phyloP scores from a whole-genome alignment of 345 rosid species.

The Dipteronia dyeriana region DNA sequence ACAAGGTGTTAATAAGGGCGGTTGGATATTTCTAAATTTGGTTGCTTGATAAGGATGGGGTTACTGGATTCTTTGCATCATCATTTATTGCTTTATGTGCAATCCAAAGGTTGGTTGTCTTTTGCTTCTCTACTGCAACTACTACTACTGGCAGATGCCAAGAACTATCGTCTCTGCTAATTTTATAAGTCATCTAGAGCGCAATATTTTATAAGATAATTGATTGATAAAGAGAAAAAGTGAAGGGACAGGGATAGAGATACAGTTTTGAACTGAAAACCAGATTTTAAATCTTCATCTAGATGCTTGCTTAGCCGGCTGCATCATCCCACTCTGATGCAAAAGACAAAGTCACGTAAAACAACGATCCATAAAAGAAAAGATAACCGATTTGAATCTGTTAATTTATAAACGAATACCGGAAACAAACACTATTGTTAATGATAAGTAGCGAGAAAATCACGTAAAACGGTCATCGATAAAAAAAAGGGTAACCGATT shows the following conservation, averaged over 20 bases:
- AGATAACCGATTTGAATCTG: too few species aligned
- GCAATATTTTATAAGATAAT: constrained; percentile 10
- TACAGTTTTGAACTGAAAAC: constrained; percentile 11
- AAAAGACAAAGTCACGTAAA: too few species aligned
- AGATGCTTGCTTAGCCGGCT: not conserved
- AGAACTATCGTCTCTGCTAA: not conserved
- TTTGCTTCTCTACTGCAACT: not conserved
- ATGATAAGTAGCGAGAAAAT: too few species aligned
- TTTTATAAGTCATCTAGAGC: not conserved
- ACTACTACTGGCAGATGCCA: not conserved
- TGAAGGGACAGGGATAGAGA: constrained; percentile 22
- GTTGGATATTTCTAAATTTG: constrained; percentile 1
- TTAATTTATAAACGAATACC: too few species aligned
- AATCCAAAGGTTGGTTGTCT: constrained; percentile 9
- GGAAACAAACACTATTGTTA: too few species aligned
- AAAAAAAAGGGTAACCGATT: too few species aligned
- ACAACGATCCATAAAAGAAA: too few species aligned
- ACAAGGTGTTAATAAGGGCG: constrained; percentile 38
- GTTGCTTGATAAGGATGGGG: constrained; percentile 6
- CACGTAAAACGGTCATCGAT: too few species aligned
- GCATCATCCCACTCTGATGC: constrained; percentile 9
- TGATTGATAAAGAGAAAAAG: not conserved
- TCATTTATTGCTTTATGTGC: constrained; percentile 20
- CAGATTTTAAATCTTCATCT: constrained; percentile 11
- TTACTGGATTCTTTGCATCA: constrained; percentile 24